A percentile compares a stretch with the other conserved stretches of the same genome.
Evolutionary conservation across 225 moss, liverwort and hornwort species (phyloP).

Genomic region (Marchantia polymorpha): DNA sequence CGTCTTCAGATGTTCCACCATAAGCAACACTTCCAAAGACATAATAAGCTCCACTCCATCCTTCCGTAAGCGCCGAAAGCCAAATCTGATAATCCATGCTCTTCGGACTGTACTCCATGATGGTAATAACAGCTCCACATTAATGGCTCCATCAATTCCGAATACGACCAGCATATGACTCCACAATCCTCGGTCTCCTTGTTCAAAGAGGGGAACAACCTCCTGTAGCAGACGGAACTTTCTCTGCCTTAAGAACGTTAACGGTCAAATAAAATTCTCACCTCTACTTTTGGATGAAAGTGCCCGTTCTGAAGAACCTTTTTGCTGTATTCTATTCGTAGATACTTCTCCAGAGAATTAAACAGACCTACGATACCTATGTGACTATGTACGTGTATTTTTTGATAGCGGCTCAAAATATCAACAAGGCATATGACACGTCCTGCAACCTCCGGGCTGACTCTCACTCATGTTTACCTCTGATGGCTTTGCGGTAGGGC

Average conservation of each 20-base stretch:
- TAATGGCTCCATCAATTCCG: not conserved
- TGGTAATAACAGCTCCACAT: not conserved
- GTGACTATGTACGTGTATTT: not conserved
- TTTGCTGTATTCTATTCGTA: not conserved
- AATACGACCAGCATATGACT: not conserved
- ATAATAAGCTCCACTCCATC: not conserved
- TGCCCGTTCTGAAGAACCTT: not conserved
- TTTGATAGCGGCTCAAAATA: conserved; percentile 1
- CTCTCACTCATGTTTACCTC: too few relatives aligned
- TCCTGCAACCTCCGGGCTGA: too few relatives aligned
- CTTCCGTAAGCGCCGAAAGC: not conserved
- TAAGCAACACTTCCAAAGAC: not conserved
- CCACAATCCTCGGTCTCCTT: not conserved
- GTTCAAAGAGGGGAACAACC: conserved; percentile 2
- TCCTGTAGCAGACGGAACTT: not conserved
- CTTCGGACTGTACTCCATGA: not conserved
- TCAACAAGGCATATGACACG: not conserved
- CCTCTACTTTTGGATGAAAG: not conserved
- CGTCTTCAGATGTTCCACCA: conserved; percentile 7
- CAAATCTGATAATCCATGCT: not conserved
- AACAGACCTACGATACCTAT: conserved; percentile 15
- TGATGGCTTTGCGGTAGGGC: too few relatives aligned
- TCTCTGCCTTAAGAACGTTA: not conserved
- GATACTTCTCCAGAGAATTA: conserved; percentile 9
- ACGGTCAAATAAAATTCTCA: not conserved